These are phyloP conservation scores for Blyttiomyces sp. DNA, from an alignment of 371 early-diverging fungal species.

Conservation along the genomic window DNA sequence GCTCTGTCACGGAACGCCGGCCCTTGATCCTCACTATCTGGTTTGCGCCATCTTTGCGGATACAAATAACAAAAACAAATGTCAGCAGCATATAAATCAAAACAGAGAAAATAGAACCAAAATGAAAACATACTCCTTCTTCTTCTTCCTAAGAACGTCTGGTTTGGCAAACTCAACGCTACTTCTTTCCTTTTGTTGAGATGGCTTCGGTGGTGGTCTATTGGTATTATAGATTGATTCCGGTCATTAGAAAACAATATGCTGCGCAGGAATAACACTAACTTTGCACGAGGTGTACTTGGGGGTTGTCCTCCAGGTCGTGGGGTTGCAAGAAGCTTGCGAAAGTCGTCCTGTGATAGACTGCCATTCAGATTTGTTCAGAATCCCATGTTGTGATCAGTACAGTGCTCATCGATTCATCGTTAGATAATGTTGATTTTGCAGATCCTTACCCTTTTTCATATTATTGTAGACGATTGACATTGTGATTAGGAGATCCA, in stretches of 20 bases:
- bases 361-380: too few relatives aligned
- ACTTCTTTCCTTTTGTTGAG: conserved; percentile 15
- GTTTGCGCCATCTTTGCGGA: conserved; percentile 1
- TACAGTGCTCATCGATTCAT: too few relatives aligned
- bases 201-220: conserved; percentile 10
- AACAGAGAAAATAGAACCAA: too few relatives aligned
- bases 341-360: conserved; percentile 77
- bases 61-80: too few relatives aligned
- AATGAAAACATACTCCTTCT: conserved; percentile 34
- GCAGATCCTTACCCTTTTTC: too few relatives aligned
- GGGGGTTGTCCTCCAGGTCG: conserved; percentile 22
- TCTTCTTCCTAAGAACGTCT: conserved; percentile 40
- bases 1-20: conserved; percentile 79
- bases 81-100: too few relatives aligned
- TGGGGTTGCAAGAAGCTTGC: conserved; percentile 74
- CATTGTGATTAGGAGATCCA: too few relatives aligned
- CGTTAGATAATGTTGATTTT: too few relatives aligned
- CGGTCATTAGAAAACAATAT: too few relatives aligned
- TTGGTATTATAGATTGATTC: too few relatives aligned
- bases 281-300: conserved; percentile 2
- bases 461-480: too few relatives aligned
- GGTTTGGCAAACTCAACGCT: conserved; percentile 50
- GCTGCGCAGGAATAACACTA: conserved; percentile 1
- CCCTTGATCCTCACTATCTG: conserved; percentile 1
- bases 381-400: too few relatives aligned